Evolutionary conservation across 495 filamentous ascomycete genomes (phyloP).

Genomic region (Acidomyces sp.): DNA sequence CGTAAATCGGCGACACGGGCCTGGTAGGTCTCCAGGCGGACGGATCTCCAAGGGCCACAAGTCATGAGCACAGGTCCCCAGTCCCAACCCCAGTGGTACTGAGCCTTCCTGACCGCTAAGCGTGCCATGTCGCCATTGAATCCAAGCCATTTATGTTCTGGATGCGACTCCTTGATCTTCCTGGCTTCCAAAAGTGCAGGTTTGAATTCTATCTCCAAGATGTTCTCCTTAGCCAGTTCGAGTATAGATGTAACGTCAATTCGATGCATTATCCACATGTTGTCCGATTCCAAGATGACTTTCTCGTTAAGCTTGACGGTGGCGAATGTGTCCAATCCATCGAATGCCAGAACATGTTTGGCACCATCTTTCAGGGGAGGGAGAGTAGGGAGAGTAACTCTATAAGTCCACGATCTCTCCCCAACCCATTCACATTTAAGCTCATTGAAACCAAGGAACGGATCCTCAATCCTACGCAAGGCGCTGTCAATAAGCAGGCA

Average conservation of each 20-base stretch:
- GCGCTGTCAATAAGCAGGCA: constrained; percentile 1
- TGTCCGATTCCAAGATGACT: constrained; percentile 25
- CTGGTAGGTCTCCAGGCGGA: constrained; percentile 28
- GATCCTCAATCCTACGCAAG: constrained; percentile 26
- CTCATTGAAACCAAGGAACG: constrained; percentile 29
- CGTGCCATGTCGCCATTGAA: constrained; percentile 30
- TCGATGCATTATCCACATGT: constrained; percentile 30
- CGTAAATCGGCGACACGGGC: constrained; percentile 23
- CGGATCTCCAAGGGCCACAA: constrained; percentile 28
- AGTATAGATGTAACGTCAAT: constrained; percentile 25
- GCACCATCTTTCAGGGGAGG: constrained; percentile 5
- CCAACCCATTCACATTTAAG: constrained; percentile 28
- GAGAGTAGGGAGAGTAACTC: constrained; percentile 21
- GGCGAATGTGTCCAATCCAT: constrained; percentile 31
- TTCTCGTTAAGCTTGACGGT: constrained; percentile 29
- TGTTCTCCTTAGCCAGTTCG: constrained; percentile 14
- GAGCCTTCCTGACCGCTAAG: constrained; percentile 27
- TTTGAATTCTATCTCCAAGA: constrained; percentile 27
- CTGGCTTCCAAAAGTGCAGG: constrained; percentile 22
- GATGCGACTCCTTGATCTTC: constrained; percentile 26
- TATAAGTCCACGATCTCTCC: constrained; percentile 27
- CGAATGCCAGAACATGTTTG: constrained; percentile 25
- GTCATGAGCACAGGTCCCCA: constrained; percentile 30
- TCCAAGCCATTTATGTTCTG: constrained; percentile 28
- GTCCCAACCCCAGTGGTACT: constrained; percentile 32